Percentiles rank a stretch among this genome's conserved stretches.
These are phyloP conservation scores for Chalciporus chontae DNA, from an alignment of 768 basidiomycete species.

Conservation along the genomic window DNA sequence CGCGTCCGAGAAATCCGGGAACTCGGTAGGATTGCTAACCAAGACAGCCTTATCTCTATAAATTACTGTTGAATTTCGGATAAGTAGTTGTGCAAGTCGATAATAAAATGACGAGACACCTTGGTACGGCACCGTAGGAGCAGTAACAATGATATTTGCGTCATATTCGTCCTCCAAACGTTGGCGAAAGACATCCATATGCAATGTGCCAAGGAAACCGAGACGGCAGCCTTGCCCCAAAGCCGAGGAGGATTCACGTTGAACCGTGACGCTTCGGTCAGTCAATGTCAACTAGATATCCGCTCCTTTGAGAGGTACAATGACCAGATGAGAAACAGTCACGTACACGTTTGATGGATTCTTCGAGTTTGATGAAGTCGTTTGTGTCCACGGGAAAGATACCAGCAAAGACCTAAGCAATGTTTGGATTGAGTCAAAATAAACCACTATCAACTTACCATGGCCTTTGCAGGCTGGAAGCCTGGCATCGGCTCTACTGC, in stretches of 20 bases:
- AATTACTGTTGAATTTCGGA: conserved; percentile 48
- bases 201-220: conserved; percentile 92
- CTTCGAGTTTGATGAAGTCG: conserved; percentile 92
- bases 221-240: conserved; percentile 93
- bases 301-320: conserved; percentile 10
- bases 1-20: conserved; percentile 76
- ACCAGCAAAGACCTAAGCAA: conserved; percentile 81
- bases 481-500: conserved; percentile 82
- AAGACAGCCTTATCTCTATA: conserved; percentile 59
- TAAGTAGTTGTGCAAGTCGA: background rate
- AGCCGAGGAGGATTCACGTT: conserved; percentile 89
- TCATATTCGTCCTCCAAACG: conserved; percentile 96
- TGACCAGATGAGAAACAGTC: background rate
- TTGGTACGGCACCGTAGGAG: conserved; percentile 94
- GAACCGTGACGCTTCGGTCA: conserved; percentile 85
- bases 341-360: conserved; percentile 85
- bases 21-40: conserved; percentile 93
- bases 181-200: conserved; percentile 96
- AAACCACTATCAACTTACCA: conserved; percentile 50
- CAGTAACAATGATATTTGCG: conserved; percentile 91
- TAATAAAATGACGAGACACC: conserved; percentile 34
- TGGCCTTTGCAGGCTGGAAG: conserved; percentile 89
- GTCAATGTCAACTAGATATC: conserved; percentile 67
- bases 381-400: conserved; percentile 89
- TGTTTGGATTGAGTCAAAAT: background rate